Evolutionary conservation across 805 yeast species (phyloP).

Genomic region (Cyberlindnera petersonii): DNA sequence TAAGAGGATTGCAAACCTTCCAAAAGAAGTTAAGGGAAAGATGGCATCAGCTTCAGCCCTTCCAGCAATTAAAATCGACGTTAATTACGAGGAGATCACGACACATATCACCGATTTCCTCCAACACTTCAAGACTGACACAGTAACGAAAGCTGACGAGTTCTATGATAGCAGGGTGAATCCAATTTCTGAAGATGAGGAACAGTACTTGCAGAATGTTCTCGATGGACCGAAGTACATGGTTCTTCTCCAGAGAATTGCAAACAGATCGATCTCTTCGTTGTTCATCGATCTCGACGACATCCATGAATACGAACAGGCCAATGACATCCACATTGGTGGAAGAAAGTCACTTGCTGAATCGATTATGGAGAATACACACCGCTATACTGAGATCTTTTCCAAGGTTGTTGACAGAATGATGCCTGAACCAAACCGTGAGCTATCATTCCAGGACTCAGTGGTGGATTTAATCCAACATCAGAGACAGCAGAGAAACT

Average conservation of each 20-base stretch:
- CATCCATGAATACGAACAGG: conserved; percentile 62
- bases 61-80: conserved; percentile 64
- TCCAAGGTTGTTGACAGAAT: conserved; percentile 70
- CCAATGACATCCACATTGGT: conserved; percentile 29
- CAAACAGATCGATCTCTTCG: conserved; percentile 75
- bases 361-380: conserved; percentile 66
- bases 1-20: too few species aligned
- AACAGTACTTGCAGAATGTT: conserved; percentile 18
- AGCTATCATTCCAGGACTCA: conserved; percentile 76
- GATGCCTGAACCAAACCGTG: conserved; percentile 84
- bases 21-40: too few species aligned
- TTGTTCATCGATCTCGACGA: conserved; percentile 81
- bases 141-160: conserved; percentile 30
- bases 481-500: conserved; percentile 83
- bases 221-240: conserved; percentile 67
- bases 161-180: conserved; percentile 34
- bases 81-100: conserved; percentile 67
- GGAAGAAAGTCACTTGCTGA: conserved; percentile 43
- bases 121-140: conserved; percentile 53
- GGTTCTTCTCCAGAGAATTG: conserved; percentile 67
- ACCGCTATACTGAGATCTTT: conserved; percentile 76
- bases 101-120: conserved; percentile 61
- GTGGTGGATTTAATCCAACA: conserved; percentile 90
- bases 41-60: conserved; percentile 32
- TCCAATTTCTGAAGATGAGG: conserved; percentile 22